Evolutionary conservation across 139 green algal species (phyloP).

Genomic region (Chlamydomonas sp.): DNA sequence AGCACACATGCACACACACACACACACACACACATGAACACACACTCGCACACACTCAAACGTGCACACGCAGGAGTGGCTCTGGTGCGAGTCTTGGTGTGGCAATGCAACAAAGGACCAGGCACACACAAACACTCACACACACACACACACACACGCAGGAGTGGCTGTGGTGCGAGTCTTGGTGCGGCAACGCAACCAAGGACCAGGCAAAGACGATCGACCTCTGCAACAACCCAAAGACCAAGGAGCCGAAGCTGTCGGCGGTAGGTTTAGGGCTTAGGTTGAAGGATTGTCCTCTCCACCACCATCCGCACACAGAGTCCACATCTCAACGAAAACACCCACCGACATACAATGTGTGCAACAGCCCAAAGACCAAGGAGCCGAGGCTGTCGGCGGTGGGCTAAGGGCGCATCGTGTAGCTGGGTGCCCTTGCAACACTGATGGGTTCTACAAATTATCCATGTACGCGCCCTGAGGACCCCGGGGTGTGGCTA

Average conservation of each 20-base stretch:
- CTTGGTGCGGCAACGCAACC: slow-evolving; percentile 93
- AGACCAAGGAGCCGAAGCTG: slow-evolving; percentile 99
- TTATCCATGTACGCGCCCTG: too few relatives aligned
- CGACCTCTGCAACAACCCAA: slow-evolving; percentile 99
- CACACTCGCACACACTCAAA: background rate
- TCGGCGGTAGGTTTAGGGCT: too few relatives aligned
- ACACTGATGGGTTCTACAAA: too few relatives aligned
- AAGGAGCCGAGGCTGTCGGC: slow-evolving; percentile 97
- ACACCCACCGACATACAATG: slow-evolving; percentile 93
- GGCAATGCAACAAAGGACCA: slow-evolving; percentile 83
- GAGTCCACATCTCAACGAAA: too few relatives aligned
- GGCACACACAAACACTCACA: too few relatives aligned
- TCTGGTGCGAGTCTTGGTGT: slow-evolving; percentile 99
- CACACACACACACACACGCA: too few relatives aligned
- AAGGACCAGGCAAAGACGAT: slow-evolving; percentile 94
- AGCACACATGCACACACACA: background rate
- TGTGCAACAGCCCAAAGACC: slow-evolving; percentile 99
- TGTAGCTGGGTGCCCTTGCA: too few relatives aligned
- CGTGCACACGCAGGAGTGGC: too few relatives aligned
- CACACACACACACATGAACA: too few relatives aligned
- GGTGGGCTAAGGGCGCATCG: too few relatives aligned
- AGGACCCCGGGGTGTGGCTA: too few relatives aligned
- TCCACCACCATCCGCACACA: slow-evolving; percentile 5
- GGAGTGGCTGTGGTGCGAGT: slow-evolving; percentile 99
- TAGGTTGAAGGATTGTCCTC: background rate